Base-by-base conservation (phyloP, 139 green algal species). In the Ulvella scutata region DNA sequence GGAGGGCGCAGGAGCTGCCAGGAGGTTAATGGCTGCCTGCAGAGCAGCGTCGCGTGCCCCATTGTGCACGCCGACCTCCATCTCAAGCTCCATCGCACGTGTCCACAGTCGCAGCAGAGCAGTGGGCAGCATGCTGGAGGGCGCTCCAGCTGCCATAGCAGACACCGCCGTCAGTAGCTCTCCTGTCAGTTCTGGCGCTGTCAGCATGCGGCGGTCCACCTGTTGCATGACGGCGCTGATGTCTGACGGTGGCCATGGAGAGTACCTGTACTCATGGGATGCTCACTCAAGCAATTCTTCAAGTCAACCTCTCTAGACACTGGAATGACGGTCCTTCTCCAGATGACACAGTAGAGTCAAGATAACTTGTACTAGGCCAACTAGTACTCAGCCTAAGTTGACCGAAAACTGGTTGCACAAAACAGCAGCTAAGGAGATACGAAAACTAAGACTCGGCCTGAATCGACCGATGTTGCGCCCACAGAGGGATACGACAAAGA, bases 191-290 rank as follows among this genome's bases (percentile, higher is more conserved):
- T 67, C 51, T 6, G 51, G 51, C 20, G 51, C 51, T 26, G 51
- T 67, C n/a, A 67, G 51, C n/a, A 67, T 67, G 51, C 51, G 51
- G 51, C 51, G 51, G 17, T 67, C 51, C 4, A 67, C 51, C 51
- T n/a, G n/a, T 67, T 67, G 51, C 51, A 67, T 26, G 33, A 67
- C 51, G 31, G 51, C 51, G 51, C 51, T 67, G 51, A 67, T 67
- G 51, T 67, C 51, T 67, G 51, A 67, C 20, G 51, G 51, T 26
- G 51, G 51, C 51, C 51, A 67, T 67, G 51, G 51, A 67, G 51
- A 67, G 20, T 67, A 67, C 51, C 51, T 67, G 51, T 26, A 67
- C 33, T 67, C 40, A 17, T n/a, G n/a, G n/a, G n/a, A n/a, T n/a
- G n/a, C n/a, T n/a, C n/a, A n/a, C n/a, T n/a, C n/a, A n/a, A n/a